Base-by-base conservation (phyloP, 805 yeast genomes). In the Lachancea sp. region DNA sequence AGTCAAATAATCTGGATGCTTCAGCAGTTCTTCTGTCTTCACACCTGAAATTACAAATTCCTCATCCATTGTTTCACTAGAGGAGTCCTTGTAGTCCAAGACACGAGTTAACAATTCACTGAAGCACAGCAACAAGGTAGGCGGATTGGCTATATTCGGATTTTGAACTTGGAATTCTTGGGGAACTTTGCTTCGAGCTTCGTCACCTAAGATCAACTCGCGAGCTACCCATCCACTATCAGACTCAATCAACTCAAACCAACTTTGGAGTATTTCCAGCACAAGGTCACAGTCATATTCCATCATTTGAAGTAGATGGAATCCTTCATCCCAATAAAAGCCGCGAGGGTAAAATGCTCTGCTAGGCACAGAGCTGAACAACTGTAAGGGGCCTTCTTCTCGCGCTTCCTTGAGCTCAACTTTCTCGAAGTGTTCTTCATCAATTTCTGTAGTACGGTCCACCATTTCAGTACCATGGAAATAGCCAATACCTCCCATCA, bases 301-400 rank as follows among this genome's bases (percentile, higher is more conserved):
- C 50, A 84, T 61, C 28, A 92, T 67, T 6, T 95, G 95, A 29
- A 89, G 67, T 45, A 90, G 68, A 60, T 90, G 96, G 63, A 92
- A 92, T 0, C 98, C 98, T 64, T 92, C 98, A 63, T 92, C 98
- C 98, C 98, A 92, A 56, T 85, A 87, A 56, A 92, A 92, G 0
- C 98, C 98, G 47, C 98, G 73, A 3, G 98, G 97, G 63, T 92
- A 92, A 55, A 85, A 86, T 0, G 95, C 86, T 38, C 98, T 72
- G 36, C 96, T 85, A 2, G 98, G 98, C 24, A 87, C 92, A 17
- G 87, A 70, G 0, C 92, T 75, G 53, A 88, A 85, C 36, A 92
- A 64, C 48, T 80, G 85, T 45, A 67, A 63, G 1, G 96, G 95
- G 0, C 89, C 92, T 54, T 85, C 95, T 11, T 68, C 62, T n/a